Evolutionary conservation across 2,329 filamentous ascomycete species (phyloP).

Genomic region (Cladosporium colombiae): DNA sequence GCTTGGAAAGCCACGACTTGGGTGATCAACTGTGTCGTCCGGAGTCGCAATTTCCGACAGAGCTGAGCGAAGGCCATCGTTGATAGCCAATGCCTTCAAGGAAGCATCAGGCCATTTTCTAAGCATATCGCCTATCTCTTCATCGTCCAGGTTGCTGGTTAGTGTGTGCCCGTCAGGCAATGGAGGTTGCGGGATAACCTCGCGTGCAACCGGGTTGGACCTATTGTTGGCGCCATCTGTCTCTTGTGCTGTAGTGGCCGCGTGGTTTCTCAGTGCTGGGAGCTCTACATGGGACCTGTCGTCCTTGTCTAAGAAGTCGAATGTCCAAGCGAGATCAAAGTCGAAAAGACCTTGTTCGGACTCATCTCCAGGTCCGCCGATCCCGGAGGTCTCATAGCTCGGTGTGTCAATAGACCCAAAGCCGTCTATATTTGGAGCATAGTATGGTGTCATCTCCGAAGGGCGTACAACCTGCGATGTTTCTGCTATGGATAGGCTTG

Average conservation of each 20-base stretch:
- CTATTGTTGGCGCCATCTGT: neutral
- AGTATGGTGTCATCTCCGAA: neutral
- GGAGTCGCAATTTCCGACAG: neutral
- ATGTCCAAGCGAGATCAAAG: slow-evolving; percentile 1
- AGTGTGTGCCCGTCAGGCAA: neutral
- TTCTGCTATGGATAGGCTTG: neutral
- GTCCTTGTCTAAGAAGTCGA: neutral
- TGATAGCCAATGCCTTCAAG: neutral
- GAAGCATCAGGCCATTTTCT: neutral
- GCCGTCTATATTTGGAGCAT: neutral
- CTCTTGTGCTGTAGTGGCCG: neutral
- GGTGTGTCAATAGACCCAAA: neutral
- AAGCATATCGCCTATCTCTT: neutral
- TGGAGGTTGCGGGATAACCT: neutral
- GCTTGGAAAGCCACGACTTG: neutral
- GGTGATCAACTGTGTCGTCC: neutral
- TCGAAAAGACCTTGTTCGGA: neutral
- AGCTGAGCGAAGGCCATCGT: neutral
- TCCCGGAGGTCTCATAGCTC: neutral
- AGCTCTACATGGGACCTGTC: neutral
- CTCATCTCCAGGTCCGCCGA: neutral
- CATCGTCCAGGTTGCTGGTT: neutral
- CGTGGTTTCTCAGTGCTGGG: neutral
- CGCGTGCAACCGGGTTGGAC: neutral
- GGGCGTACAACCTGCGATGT: neutral